A percentile compares a stretch with the other conserved stretches of the same genome.
These are phyloP conservation scores for Axilococcus clingmanii DNA, from an alignment of 139 green algal species.

Conservation along the genomic window DNA sequence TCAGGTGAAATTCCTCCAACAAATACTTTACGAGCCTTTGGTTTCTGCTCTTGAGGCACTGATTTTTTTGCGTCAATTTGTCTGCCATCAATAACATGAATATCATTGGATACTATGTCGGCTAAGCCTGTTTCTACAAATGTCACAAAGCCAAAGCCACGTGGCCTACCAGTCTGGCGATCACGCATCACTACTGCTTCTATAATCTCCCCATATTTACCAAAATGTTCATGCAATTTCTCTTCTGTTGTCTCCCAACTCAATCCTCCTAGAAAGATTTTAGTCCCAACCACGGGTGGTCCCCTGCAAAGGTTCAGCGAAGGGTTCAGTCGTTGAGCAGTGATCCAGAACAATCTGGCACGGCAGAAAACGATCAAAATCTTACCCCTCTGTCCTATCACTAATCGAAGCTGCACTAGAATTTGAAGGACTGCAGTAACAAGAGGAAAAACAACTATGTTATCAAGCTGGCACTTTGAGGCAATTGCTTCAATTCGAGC, in stretches of 20 bases:
- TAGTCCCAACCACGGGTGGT: slow-evolving; percentile 1
- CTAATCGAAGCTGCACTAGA: too few species aligned
- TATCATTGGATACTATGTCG: slow-evolving; percentile 30
- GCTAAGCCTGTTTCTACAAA: slow-evolving; percentile 46
- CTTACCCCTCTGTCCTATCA: too few species aligned
- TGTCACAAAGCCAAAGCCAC: slow-evolving; percentile 80
- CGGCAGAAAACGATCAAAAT: too few species aligned
- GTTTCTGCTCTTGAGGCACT: slow-evolving; percentile 47
- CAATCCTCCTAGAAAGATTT: slow-evolving; percentile 59
- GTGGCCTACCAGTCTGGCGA: slow-evolving; percentile 43
- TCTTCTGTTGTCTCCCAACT: slow-evolving; percentile 62
- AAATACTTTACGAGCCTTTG: slow-evolving; percentile 73
- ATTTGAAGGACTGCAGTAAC: too few species aligned
- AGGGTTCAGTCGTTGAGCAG: too few species aligned
- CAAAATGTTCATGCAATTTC: slow-evolving; percentile 55
- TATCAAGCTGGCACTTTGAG: too few species aligned
- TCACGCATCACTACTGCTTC: slow-evolving; percentile 76
- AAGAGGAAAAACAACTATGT: too few species aligned
- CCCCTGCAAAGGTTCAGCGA: too few species aligned
- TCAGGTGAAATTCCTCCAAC: slow-evolving; percentile 74
- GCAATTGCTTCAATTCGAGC: too few species aligned
- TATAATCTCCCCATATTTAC: slow-evolving; percentile 49
- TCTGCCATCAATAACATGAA: slow-evolving; percentile 56
- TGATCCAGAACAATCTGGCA: too few species aligned
- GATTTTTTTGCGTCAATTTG: slow-evolving; percentile 66